A percentile compares a stretch with the other conserved stretches of the same genome.
These are phyloP conservation scores for Cercophora scortea DNA, from an alignment of 495 filamentous ascomycete species.

Conservation along the genomic window DNA sequence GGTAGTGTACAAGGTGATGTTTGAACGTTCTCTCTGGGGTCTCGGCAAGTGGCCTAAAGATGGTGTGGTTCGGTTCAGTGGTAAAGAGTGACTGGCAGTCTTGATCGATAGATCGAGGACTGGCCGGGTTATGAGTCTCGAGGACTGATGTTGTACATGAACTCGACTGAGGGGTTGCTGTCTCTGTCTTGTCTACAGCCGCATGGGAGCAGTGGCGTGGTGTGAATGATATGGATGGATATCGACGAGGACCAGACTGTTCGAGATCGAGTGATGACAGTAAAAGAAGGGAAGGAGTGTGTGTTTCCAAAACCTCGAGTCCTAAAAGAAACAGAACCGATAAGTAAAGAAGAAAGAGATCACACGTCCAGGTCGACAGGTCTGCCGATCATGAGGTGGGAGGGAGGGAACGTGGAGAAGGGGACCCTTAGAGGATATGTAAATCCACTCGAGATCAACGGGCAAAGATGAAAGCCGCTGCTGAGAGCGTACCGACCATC, in stretches of 20 bases:
- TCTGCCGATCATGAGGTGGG: conserved; percentile 40
- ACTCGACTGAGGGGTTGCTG: conserved; percentile 13
- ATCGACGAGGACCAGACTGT: conserved; percentile 2
- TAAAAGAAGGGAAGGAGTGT: conserved; percentile 41
- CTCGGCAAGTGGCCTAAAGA: conserved; percentile 40
- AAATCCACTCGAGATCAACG: conserved; percentile 34
- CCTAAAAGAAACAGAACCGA: conserved; percentile 43
- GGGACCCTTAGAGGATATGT: conserved; percentile 44
- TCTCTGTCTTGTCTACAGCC: conserved; percentile 6
- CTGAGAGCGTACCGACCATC: too few species aligned
- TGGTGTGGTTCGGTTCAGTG: conserved; percentile 37
- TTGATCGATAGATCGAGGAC: conserved; percentile 28
- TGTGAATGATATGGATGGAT: conserved; percentile 4
- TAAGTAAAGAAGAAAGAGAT: conserved; percentile 42
- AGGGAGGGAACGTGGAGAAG: conserved; percentile 33
- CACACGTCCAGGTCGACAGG: conserved; percentile 38
- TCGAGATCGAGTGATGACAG: conserved; percentile 14
- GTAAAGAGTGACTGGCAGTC: conserved; percentile 43
- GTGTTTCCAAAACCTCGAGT: conserved; percentile 33
- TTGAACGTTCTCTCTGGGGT: conserved; percentile 7
- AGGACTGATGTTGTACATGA: conserved; percentile 37
- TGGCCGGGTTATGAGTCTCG: conserved; percentile 32
- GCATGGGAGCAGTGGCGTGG: conserved; percentile 12
- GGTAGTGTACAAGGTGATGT: conserved; percentile 33
- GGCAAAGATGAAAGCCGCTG: conserved; percentile 32